Base-by-base conservation (phyloP, 2,329 filamentous ascomycete species). In the Byssochlamys sp. region DNA sequence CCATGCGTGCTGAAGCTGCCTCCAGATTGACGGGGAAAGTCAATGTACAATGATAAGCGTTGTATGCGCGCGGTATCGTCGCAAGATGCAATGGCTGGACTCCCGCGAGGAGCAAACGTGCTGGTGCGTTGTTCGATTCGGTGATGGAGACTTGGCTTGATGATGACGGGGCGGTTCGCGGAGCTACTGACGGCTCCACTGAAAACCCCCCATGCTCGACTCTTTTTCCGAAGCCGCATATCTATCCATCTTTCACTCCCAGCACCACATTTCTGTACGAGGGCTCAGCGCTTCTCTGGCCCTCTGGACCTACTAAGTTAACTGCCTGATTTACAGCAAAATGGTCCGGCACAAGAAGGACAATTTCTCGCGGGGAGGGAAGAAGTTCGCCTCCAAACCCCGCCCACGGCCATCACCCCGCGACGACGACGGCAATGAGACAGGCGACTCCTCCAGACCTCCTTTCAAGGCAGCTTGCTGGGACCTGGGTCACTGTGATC, bases 331-430 rank as follows among this genome's bases (percentile, higher is more conserved):
- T 51, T 39, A 31, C 11, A 19, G 5, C 31, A 64, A 39, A 52
- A 96, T 96, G 91, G 91, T 96, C 56, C 90, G 92, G 60, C 92
- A 96, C 76, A 97, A 96, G 77, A 97, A 97, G 76, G 91, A 96
- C 75, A 82, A 82, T 65, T 84, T 86, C 70, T 79, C 82, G 56
- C 81, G 81, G 65, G 83, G 88, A 71, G 87, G 89, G 69, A 91
- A 90, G 72, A 90, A 88, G 74, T 82, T 81, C 67, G 77, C 78
- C 65, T 81, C 80, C 63, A 80, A 83, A 60, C 80, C 84, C 60
- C 80, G 84, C 62, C 77, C 80, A 61, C 78, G 80, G 59, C 80
- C 70, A 56, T 64, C 66, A 59, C 70, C 80, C 63, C 78, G 75
- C 68, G 69, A 69, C 60, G 65, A 75, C 54, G 70, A 73, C 56